Conservation (phyloP, 345 rosid genomes). For the Pugionium cornutum region DNA sequence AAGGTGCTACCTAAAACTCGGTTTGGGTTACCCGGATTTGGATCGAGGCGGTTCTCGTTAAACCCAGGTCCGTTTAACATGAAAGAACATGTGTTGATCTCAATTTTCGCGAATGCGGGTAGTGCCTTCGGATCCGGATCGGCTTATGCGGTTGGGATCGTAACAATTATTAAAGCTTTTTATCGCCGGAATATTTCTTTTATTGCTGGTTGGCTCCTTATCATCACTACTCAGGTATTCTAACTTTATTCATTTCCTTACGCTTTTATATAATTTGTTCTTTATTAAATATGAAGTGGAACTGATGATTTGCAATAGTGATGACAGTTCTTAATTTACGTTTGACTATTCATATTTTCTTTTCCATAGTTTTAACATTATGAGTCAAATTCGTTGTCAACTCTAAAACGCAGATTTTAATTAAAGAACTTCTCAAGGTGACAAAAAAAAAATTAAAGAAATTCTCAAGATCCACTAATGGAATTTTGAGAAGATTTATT, state of each 20-base stretch:
- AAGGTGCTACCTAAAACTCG: slow-evolving; percentile 54
- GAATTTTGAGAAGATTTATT: too few relatives aligned
- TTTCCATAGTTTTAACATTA: too few relatives aligned
- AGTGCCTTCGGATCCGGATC: slow-evolving; percentile 75
- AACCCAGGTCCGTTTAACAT: slow-evolving; percentile 87
- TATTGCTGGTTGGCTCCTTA: slow-evolving; percentile 80
- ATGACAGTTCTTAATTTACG: too few relatives aligned
- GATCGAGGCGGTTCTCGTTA: slow-evolving; percentile 57
- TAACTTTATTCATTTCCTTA: neutral
- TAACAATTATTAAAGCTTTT: slow-evolving; percentile 72
- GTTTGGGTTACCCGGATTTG: slow-evolving; percentile 63
- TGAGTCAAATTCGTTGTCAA: too few relatives aligned
- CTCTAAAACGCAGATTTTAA: too few relatives aligned
- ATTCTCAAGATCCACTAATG: too few relatives aligned
- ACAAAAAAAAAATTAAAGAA: too few relatives aligned
- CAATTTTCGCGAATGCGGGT: slow-evolving; percentile 85
- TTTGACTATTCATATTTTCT: too few relatives aligned
- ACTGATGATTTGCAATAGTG: too few relatives aligned
- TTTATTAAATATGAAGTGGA: too few relatives aligned
- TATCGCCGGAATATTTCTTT: slow-evolving; percentile 64
- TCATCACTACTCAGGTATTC: slow-evolving; percentile 77
- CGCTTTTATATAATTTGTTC: too few relatives aligned
- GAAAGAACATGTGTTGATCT: slow-evolving; percentile 82
- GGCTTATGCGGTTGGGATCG: slow-evolving; percentile 69
- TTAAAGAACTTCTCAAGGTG: too few relatives aligned